Evolutionary conservation across 1,139 yeast genomes (phyloP).

Genomic region (Kodamaea fungicola): DNA sequence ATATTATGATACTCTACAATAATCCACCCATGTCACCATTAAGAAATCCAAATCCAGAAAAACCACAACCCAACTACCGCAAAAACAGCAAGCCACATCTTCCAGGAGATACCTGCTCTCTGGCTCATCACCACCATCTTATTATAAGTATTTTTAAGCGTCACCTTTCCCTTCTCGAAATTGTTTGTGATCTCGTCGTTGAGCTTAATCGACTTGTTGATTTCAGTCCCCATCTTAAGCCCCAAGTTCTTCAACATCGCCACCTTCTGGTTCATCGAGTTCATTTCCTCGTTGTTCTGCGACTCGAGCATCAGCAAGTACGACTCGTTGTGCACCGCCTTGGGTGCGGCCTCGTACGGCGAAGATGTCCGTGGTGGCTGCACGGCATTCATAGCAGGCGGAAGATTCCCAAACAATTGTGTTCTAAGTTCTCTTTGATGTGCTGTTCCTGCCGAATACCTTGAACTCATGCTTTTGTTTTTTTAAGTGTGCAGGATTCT

Average conservation of each 20-base stretch:
- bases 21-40: neutral
- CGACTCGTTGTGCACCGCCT: constrained; percentile 51
- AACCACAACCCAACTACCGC: constrained; percentile 60
- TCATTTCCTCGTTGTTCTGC: constrained; percentile 77
- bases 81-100: constrained; percentile 73
- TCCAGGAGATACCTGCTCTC: constrained; percentile 76
- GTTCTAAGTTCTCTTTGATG: constrained; percentile 48
- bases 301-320: constrained; percentile 72
- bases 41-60: constrained; percentile 72
- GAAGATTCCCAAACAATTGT: constrained; percentile 37
- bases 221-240: constrained; percentile 77
- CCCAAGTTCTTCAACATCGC: constrained; percentile 69
- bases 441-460: constrained; percentile 33
- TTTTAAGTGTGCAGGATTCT: too few species aligned
- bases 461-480: constrained; percentile 15
- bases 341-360: constrained; percentile 51
- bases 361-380: constrained; percentile 41
- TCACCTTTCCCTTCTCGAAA: constrained; percentile 42
- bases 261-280: constrained; percentile 67
- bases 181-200: constrained; percentile 53
- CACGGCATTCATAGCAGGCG: constrained; percentile 25
- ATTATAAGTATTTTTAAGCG: constrained; percentile 63
- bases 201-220: constrained; percentile 65
- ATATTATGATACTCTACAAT: too few species aligned
- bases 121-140: constrained; percentile 81